phyloP scores from a whole-genome alignment of 805 yeast species.

The Starmera caribaea region DNA sequence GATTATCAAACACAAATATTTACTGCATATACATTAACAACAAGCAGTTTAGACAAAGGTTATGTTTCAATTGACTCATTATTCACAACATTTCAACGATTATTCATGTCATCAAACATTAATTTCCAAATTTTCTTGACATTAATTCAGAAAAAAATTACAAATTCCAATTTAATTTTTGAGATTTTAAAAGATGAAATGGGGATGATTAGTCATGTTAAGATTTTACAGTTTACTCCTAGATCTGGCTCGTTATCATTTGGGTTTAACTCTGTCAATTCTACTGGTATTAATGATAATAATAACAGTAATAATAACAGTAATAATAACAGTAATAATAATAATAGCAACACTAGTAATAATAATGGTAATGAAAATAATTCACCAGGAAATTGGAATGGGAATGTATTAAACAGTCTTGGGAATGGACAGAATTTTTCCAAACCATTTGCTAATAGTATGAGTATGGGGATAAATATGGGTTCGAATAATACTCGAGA shows the following conservation, averaged over 20 bases:
- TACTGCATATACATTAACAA: constrained; percentile 4
- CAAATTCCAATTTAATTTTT: constrained; percentile 7
- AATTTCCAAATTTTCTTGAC: constrained; percentile 4
- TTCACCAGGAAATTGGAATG: too few species aligned
- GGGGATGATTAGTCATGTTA: constrained; percentile 10
- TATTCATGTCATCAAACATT: not conserved
- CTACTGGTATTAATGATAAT: too few species aligned
- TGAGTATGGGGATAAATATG: too few species aligned
- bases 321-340: too few species aligned
- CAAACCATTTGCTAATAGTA: too few species aligned
- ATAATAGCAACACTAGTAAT: too few species aligned
- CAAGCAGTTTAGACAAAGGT: constrained; percentile 3
- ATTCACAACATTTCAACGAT: constrained; percentile 2
- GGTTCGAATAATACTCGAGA: too few species aligned
- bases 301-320: too few species aligned
- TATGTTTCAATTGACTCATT: constrained; percentile 4
- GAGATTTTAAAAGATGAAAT: constrained; percentile 4
- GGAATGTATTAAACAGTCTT: too few species aligned
- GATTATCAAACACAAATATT: constrained; percentile 6
- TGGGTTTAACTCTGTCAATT: too few species aligned
- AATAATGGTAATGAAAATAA: too few species aligned
- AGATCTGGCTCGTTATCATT: constrained; percentile 1
- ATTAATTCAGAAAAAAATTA: constrained; percentile 3
- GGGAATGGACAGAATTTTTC: too few species aligned
- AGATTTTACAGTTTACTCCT: constrained; percentile 1